Percentiles rank a stretch among this genome's conserved stretches.
phyloP scores from a whole-genome alignment of 768 basidiomycete genomes.

The Austroboletus eburneus region DNA sequence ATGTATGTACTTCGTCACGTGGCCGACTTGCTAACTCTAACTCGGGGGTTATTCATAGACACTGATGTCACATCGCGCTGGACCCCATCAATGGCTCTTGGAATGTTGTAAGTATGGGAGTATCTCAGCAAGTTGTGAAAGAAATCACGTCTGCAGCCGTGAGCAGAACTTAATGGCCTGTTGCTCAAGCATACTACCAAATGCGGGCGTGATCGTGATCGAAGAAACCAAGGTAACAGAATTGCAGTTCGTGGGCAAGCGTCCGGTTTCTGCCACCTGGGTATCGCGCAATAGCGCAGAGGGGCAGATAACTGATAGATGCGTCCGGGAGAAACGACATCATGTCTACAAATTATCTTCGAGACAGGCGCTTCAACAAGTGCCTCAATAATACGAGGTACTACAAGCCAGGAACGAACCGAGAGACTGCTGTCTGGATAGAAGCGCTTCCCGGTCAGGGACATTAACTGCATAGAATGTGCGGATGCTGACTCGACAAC shows the following conservation, averaged over 20 bases:
- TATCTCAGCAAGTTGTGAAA: neutral
- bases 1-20: neutral
- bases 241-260: conserved; percentile 1
- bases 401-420: conserved; percentile 29
- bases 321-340: conserved; percentile 12
- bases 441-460: conserved; percentile 27
- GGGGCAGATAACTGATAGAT: conserved; percentile 8
- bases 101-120: conserved; percentile 3
- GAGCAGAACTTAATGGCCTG: conserved; percentile 6
- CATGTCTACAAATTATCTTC: conserved; percentile 26
- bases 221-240: conserved; percentile 8
- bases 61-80: conserved; percentile 3
- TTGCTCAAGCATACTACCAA: neutral
- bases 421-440: conserved; percentile 36
- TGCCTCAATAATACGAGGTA: conserved; percentile 26
- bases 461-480: too few species aligned
- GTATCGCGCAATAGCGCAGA: neutral
- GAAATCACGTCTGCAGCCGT: neutral
- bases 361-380: conserved; percentile 33
- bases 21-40: neutral
- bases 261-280: conserved; percentile 2
- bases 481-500: neutral
- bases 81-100: conserved; percentile 4
- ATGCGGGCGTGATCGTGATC: neutral
- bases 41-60: neutral